A percentile compares a stretch with the other conserved stretches of the same genome.
These are phyloP conservation scores for Arabidopsis thaliana DNA, from an alignment of 345 rosid genomes.

Conservation along the genomic window TAIR10.1 NC_003070.9:23353001-23353500, in stretches of 20 bases:
- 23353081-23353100: too few relatives aligned
- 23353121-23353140: constrained; percentile 1
- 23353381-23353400: background rate
- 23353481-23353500: too few relatives aligned
- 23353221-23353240: too few relatives aligned
- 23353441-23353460: too few relatives aligned
- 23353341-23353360: background rate
- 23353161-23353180: background rate
- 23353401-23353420: background rate
- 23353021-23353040: too few relatives aligned
- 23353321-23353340: background rate
- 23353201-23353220: background rate
- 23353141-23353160: constrained; percentile 18
- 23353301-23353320: background rate
- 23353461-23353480: too few relatives aligned
- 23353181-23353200: background rate
- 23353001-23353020: background rate
- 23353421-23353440: background rate
- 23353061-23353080: background rate
- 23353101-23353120: background rate
- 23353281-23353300: constrained; percentile 16
- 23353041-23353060: too few relatives aligned
- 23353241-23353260: background rate
- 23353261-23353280: constrained; percentile 27
- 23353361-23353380: background rate